These are phyloP conservation scores for Nissolia schottii DNA, from an alignment of 306 rosid species.

Conservation along the genomic window DNA sequence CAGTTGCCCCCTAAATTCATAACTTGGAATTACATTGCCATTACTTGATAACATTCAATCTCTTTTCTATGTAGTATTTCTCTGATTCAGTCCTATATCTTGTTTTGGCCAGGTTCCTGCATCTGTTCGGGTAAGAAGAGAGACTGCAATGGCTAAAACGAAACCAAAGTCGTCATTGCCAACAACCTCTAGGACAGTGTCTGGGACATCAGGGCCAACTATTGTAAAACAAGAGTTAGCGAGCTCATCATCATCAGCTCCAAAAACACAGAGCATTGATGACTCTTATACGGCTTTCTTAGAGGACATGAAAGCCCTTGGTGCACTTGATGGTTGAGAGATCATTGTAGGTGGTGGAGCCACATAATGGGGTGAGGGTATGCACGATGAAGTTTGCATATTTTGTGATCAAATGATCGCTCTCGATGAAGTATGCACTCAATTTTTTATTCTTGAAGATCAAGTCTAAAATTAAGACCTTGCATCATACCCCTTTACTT, in stretches of 20 bases:
- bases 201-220: slow-evolving; percentile 38
- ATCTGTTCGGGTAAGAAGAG: slow-evolving; percentile 94
- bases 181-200: slow-evolving; percentile 34
- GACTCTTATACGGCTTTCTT: slow-evolving; percentile 71
- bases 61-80: not conserved
- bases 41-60: not conserved
- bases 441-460: slow-evolving; percentile 15
- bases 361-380: not conserved
- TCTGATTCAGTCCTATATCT: slow-evolving; percentile 4
- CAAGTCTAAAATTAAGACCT: slow-evolving; percentile 8
- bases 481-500: not conserved
- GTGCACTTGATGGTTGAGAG: slow-evolving; percentile 80
- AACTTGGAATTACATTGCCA: not conserved
- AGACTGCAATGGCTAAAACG: slow-evolving; percentile 52
- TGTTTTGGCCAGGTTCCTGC: slow-evolving; percentile 69
- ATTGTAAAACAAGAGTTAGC: slow-evolving; percentile 46
- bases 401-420: slow-evolving; percentile 3
- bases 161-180: slow-evolving; percentile 57
- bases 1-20: not conserved
- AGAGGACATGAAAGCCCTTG: slow-evolving; percentile 85
- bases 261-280: slow-evolving; percentile 64
- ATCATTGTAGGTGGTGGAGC: not conserved
- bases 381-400: not conserved
- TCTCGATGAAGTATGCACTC: not conserved
- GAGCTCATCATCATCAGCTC: slow-evolving; percentile 52